Conservation (phyloP, 2,329 filamentous ascomycete genomes). For the Bimuria novae-zelandiae region DNA sequence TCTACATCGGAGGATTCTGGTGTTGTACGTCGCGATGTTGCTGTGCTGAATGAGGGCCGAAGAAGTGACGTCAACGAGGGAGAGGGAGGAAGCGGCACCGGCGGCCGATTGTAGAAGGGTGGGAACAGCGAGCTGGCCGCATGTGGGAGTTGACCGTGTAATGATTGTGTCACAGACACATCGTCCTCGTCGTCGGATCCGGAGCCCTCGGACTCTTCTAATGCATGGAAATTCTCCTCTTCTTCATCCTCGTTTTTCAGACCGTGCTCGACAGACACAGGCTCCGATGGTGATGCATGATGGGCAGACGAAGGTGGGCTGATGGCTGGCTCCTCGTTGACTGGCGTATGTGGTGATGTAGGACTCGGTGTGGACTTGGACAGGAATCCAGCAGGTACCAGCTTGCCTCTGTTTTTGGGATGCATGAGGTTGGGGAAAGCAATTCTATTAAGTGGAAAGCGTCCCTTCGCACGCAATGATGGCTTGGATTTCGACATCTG, state of each 20-base stretch:
- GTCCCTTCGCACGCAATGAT: background rate
- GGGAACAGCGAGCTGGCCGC: slow-evolving; percentile 61
- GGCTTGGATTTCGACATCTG: background rate
- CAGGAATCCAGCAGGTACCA: slow-evolving; percentile 47
- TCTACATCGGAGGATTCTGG: slow-evolving; percentile 92
- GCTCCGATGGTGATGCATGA: slow-evolving; percentile 43
- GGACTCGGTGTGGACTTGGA: slow-evolving; percentile 55
- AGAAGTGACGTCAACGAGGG: slow-evolving; percentile 91
- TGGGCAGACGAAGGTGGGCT: slow-evolving; percentile 27
- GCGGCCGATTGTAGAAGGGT: slow-evolving; percentile 97
- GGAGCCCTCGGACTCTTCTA: slow-evolving; percentile 25
- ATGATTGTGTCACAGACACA: slow-evolving; percentile 32
- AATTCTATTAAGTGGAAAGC: too few relatives aligned
- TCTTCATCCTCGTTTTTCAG: slow-evolving; percentile 30
- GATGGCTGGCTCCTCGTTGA: slow-evolving; percentile 17
- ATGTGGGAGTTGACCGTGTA: slow-evolving; percentile 50
- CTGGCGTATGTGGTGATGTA: slow-evolving; percentile 46
- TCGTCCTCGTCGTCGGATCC: slow-evolving; percentile 34
- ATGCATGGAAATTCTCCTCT: slow-evolving; percentile 22
- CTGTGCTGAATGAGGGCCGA: slow-evolving; percentile 65
- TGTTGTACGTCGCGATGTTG: slow-evolving; percentile 79
- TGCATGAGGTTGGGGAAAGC: slow-evolving; percentile 43
- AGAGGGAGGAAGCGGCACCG: slow-evolving; percentile 88
- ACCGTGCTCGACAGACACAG: slow-evolving; percentile 38
- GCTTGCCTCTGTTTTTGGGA: slow-evolving; percentile 50